Percentiles rank a stretch among this genome's conserved stretches.
phyloP scores from a whole-genome alignment of 192 early-diverging fungal genomes.

The Coemansia sp. region DNA sequence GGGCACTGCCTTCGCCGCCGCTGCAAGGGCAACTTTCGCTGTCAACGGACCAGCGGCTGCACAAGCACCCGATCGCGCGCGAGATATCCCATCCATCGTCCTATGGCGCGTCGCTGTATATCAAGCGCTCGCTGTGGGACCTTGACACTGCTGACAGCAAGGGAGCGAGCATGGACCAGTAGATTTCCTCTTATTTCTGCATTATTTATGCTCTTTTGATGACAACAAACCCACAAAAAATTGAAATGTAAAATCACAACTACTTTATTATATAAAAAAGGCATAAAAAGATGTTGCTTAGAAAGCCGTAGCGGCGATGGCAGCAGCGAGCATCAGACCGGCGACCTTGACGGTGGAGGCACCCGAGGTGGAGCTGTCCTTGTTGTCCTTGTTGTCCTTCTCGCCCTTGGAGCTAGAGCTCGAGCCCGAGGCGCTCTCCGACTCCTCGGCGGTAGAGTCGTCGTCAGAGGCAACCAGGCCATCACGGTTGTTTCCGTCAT shows the following conservation, averaged over 20 bases:
- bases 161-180: no score
- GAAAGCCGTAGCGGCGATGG: constrained; percentile 8
- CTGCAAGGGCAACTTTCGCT: neutral
- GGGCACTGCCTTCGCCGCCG: neutral
- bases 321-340: constrained; percentile 6
- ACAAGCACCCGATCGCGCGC: constrained; percentile 6
- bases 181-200: no score
- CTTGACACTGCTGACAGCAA: constrained; percentile 1
- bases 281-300: neutral
- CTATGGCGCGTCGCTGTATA: constrained; percentile 28
- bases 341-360: constrained; percentile 9
- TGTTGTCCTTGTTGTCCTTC: neutral
- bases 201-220: constrained; percentile 1
- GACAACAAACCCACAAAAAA: constrained; percentile 2
- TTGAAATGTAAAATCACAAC: no score
- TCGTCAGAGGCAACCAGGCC: neutral
- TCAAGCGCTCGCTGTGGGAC: constrained; percentile 16
- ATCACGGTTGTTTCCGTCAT: constrained; percentile 45
- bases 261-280: no score
- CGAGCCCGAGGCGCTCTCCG: neutral
- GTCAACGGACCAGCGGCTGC: neutral
- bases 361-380: constrained; percentile 1
- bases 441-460: neutral
- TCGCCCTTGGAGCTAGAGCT: neutral
- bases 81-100: constrained; percentile 25